Evolutionary conservation across 768 basidiomycete genomes (phyloP).

Genomic region (Albatrellus ellisii): DNA sequence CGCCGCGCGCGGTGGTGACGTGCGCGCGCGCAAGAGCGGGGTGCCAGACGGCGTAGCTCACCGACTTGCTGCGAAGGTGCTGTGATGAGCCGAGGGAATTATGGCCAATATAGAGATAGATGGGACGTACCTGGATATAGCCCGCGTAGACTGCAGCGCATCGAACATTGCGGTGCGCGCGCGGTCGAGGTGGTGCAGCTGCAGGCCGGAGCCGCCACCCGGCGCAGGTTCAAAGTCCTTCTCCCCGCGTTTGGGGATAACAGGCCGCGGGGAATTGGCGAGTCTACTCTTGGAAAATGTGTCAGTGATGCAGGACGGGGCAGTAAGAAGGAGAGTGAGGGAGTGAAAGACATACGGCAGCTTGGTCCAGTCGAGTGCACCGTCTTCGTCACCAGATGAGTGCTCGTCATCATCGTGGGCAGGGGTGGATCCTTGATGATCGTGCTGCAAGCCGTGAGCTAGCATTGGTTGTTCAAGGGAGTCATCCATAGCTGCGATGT

Average conservation of each 20-base stretch:
- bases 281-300: neutral
- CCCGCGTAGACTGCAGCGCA: slow-evolving; percentile 58
- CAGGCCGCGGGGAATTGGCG: slow-evolving; percentile 33
- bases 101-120: neutral
- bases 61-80: slow-evolving; percentile 45
- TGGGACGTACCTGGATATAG: slow-evolving; percentile 61
- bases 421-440: too few species aligned
- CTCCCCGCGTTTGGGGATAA: slow-evolving; percentile 93
- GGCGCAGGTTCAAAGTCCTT: slow-evolving; percentile 88
- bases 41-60: slow-evolving; percentile 76
- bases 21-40: slow-evolving; percentile 49
- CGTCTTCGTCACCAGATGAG: slow-evolving; percentile 65
- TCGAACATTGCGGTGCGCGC: slow-evolving; percentile 81
- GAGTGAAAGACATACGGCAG: slow-evolving; percentile 36
- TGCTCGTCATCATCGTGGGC: slow-evolving; percentile 31
- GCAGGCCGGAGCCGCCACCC: slow-evolving; percentile 55
- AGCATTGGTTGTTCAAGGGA: slow-evolving; percentile 31
- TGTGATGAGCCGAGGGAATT: neutral
- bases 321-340: too few species aligned
- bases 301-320: neutral
- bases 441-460: slow-evolving; percentile 14
- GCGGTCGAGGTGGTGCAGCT: slow-evolving; percentile 68
- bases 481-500: slow-evolving; percentile 43
- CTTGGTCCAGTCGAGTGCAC: slow-evolving; percentile 73
- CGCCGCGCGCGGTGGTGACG: slow-evolving; percentile 67